Conservation (phyloP, 331 rosid species). For the Telfairia occidentalis region DNA sequence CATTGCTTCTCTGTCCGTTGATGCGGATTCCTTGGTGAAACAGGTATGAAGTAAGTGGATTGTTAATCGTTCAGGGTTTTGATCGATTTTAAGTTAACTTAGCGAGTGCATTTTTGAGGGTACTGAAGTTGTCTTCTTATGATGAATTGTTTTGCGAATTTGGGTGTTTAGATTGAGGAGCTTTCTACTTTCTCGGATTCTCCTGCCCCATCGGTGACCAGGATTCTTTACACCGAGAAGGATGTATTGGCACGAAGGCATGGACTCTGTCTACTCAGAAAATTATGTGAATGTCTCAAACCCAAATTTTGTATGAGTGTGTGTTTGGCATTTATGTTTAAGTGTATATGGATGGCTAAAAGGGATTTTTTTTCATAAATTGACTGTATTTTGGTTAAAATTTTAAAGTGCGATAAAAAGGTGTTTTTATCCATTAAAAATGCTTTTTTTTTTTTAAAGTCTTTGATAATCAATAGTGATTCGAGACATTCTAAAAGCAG, state of each 20-base stretch:
- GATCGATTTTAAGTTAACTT: background rate
- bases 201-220: slow-evolving; percentile 85
- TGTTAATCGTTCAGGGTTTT: background rate
- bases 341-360: too few relatives aligned
- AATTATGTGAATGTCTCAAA: background rate
- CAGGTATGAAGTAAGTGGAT: slow-evolving; percentile 33
- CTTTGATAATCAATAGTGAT: too few relatives aligned
- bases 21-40: slow-evolving; percentile 51
- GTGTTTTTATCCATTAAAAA: too few relatives aligned
- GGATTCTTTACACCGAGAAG: slow-evolving; percentile 69
- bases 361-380: too few relatives aligned
- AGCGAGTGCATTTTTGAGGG: background rate
- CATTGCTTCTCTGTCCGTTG: slow-evolving; percentile 43
- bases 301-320: too few relatives aligned
- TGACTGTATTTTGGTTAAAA: too few relatives aligned
- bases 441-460: too few relatives aligned
- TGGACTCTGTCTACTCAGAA: background rate
- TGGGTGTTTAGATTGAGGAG: slow-evolving; percentile 57
- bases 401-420: too few relatives aligned
- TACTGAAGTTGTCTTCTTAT: too few relatives aligned
- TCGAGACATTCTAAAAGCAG: too few relatives aligned
- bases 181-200: slow-evolving; percentile 71
- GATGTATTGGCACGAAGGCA: slow-evolving; percentile 86
- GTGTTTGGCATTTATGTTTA: too few relatives aligned
- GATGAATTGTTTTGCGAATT: slow-evolving; percentile 9